Base-by-base conservation (phyloP, 108 stramenopile species). In the Fragilariopsis cylindrus region DNA sequence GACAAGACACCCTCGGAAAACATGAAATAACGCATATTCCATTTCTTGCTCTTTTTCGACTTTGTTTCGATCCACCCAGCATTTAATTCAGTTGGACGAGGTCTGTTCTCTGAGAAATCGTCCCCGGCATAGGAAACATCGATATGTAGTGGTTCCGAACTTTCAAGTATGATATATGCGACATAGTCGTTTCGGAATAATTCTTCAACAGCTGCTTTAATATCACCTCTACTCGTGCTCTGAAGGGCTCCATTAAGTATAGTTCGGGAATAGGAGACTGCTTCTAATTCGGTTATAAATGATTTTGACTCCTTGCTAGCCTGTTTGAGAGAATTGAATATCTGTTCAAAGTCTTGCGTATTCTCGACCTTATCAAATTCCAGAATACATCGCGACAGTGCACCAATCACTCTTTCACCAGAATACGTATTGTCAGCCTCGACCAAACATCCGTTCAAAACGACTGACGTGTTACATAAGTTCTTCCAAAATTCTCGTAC, bases 361-460 rank as follows among this genome's bases (percentile, higher is more conserved):
- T 54, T 65, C 56, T 80, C 79, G 8, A 72, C 77, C 49, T 72
- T 77, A 76, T 92, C 89, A 45, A 79, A 82, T 44, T 79, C 80
- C 60, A 95, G 71, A 47, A 95, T 91, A 48, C 79, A 79, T 57
- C 85, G 80, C 19, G 87, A 88, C 41, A 95, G 72, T 15, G 87
- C 69, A n/a, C 93, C 93, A 45, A 95, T 76, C 16, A 91, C 81
- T 46, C 88, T 77, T 48, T 95, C 91, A 0, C 88, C 85, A 6
- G 88, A 89, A 65, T 82, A 84, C n/a, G 81, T 58, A 39, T 82
- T 82, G 16, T 82, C 78, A 9, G 82, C 88, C 13, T 67, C 50
- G 41, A 92, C 74, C 5, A 88, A 52, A 46, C 83, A 46, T 12
- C 89, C 93, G 76, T 95, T 95, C 53, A 95, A 85, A 39, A 76